Base-by-base conservation (phyloP, 306 rosid genomes). In the Fragaria ananassa region DNA sequence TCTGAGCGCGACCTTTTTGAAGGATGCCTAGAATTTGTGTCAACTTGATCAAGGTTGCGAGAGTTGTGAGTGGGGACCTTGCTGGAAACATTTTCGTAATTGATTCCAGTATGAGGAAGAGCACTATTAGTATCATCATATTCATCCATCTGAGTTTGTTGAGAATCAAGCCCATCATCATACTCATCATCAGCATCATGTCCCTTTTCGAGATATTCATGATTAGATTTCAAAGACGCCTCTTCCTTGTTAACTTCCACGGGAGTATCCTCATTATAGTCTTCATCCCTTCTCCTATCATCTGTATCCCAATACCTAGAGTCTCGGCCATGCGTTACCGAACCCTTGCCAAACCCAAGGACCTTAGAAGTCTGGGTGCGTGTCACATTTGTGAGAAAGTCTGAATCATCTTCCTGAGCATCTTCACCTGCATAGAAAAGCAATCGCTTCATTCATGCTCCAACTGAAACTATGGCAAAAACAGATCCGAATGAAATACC, bases 241-340 rank as follows among this genome's bases (percentile, higher is more conserved):
- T 23, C 25, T 23, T 23, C 25, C 25, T 94, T 96, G 69, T 83
- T 82, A 68, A n/a, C 72, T 81, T 83, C 80, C 37, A 45, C 74
- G 27, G 15, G 70, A 78, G 57, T 67, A 74, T 89, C 90, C 86
- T 89, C 96, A 68, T 88, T 86, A 81, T 95, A 92, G 81, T 90
- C 97, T 35, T 76, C 92, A 77, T 94, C 98, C 84, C 98, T 90
- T 78, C 98, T 90, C 86, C 98, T 82, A 84, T 94, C 97, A 89
- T 94, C 98, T 85, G 67, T 83, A 86, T 94, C 98, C 98, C 98
- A 94, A 92, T 90, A 88, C 81, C 97, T 87, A 0, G 98, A 94
- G 81, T 94, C 98, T 31, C 97, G 88, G 9, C 96, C 98, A 79
- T 90, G 93, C 37, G 77, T 89, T 56, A 81, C 95, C 0, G 89